These are phyloP conservation scores for Cudoniella acicularis DNA, from an alignment of 495 filamentous ascomycete species.

Conservation along the genomic window DNA sequence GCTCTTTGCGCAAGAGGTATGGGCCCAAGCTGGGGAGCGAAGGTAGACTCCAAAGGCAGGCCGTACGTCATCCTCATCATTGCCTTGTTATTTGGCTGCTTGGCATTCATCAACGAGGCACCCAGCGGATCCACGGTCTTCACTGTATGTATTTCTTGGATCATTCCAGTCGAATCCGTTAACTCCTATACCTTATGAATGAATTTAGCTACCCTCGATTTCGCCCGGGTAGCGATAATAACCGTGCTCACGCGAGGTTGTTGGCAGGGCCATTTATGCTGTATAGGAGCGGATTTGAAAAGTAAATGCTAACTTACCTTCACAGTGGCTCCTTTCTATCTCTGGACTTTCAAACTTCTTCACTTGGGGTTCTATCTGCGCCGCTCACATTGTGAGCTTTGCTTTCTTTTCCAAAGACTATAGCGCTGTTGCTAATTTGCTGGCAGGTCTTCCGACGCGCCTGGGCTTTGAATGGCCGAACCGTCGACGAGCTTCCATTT, in stretches of 20 bases:
- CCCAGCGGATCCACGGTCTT: constrained; percentile 51
- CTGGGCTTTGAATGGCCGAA: constrained; percentile 69
- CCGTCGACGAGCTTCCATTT: constrained; percentile 74
- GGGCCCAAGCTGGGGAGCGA: constrained; percentile 53
- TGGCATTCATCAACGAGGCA: constrained; percentile 53
- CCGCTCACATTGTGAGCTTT: constrained; percentile 85
- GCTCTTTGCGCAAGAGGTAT: constrained; percentile 53
- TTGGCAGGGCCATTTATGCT: no score
- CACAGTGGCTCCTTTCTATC: constrained; percentile 86
- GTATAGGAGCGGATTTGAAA: no score
- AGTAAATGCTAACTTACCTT: no score
- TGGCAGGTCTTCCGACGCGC: constrained; percentile 87
- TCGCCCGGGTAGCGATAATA: no score
- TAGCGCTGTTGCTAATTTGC: no score
- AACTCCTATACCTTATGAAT: no score
- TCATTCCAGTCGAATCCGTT: no score
- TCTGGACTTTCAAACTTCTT: constrained; percentile 88
- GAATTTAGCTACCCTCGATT: no score
- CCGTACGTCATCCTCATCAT: constrained; percentile 51
- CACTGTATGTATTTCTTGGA: constrained; percentile 41
- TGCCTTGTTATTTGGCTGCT: constrained; percentile 47
- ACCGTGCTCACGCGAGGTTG: no score
- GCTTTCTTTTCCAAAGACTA: no score
- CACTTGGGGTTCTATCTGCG: constrained; percentile 88
- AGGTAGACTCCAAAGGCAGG: constrained; percentile 56